Conservation (phyloP, 2,329 filamentous ascomycete species). For the Metarhizium brunneum region DNA sequence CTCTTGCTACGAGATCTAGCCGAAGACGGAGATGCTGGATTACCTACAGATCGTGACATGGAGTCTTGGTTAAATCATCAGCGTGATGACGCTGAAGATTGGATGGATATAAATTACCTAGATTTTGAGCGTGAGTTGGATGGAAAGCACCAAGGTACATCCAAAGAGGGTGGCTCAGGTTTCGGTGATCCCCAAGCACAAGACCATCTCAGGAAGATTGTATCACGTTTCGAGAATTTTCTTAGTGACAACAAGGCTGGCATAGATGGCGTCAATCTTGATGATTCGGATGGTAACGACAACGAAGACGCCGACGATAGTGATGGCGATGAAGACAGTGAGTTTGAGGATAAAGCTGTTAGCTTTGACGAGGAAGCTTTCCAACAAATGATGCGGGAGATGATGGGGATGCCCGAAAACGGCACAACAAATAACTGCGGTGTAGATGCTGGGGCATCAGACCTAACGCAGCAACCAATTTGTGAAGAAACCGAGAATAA, state of each 20-base stretch:
- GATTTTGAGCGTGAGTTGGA: conserved; percentile 79
- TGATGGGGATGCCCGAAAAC: conserved; percentile 58
- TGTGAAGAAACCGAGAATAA: background rate
- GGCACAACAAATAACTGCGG: background rate
- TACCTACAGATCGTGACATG: conserved; percentile 72
- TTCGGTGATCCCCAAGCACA: conserved; percentile 61
- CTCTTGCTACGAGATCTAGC: conserved; percentile 68
- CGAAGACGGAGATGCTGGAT: conserved; percentile 52
- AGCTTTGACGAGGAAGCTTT: conserved; percentile 83
- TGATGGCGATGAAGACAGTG: conserved; percentile 37
- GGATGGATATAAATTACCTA: conserved; percentile 85
- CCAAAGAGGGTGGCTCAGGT: conserved; percentile 26
- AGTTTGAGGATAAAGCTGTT: conserved; percentile 64
- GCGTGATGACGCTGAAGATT: conserved; percentile 74
- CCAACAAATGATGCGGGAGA: conserved; percentile 78
- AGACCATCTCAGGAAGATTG: conserved; percentile 78
- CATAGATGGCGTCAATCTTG: conserved; percentile 64
- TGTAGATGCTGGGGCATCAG: background rate
- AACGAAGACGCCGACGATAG: conserved; percentile 38
- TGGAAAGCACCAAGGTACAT: conserved; percentile 30
- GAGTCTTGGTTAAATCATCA: conserved; percentile 50
- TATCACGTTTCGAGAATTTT: conserved; percentile 87
- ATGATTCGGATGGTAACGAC: conserved; percentile 61
- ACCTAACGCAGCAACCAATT: background rate
- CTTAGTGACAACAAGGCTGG: conserved; percentile 78